Evolutionary conservation across 2,329 filamentous ascomycete genomes (phyloP).

Genomic region (Dothideomycetidae sp.): DNA sequence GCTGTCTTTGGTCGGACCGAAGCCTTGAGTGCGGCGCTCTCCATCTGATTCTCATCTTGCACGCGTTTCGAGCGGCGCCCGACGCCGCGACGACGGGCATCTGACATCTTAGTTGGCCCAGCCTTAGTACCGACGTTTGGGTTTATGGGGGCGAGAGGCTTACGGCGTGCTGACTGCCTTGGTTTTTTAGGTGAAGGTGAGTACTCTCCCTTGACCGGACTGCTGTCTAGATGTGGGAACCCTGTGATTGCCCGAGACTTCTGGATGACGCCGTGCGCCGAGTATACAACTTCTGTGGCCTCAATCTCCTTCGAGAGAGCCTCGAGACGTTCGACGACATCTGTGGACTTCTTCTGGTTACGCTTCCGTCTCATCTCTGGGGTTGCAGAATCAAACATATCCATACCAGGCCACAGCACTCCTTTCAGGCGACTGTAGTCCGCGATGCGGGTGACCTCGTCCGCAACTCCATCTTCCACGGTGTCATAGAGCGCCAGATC

Average conservation of each 20-base stretch:
- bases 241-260: constrained; percentile 32
- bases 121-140: constrained; percentile 15
- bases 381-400: constrained; percentile 66
- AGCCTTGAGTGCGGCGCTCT: constrained; percentile 11
- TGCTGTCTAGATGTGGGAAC: constrained; percentile 26
- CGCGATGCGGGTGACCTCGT: constrained; percentile 28
- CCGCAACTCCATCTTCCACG: constrained; percentile 15
- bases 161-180: constrained; percentile 15
- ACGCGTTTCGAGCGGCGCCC: constrained; percentile 11
- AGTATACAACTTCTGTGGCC: constrained; percentile 51
- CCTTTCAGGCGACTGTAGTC: constrained; percentile 44
- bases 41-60: constrained; percentile 21
- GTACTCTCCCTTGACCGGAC: constrained; percentile 21
- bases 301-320: constrained; percentile 49
- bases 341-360: constrained; percentile 65
- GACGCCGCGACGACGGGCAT: constrained; percentile 12
- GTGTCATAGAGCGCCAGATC: constrained; percentile 16
- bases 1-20: background rate
- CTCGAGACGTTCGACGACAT: constrained; percentile 53
- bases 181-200: constrained; percentile 18
- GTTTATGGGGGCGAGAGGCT: constrained; percentile 18
- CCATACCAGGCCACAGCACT: constrained; percentile 63
- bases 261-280: constrained; percentile 28
- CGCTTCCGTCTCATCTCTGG: constrained; percentile 57
- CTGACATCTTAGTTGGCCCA: constrained; percentile 4